Conservation (phyloP, 2,329 filamentous ascomycete genomes). For the Raffaelea albimanens region DNA sequence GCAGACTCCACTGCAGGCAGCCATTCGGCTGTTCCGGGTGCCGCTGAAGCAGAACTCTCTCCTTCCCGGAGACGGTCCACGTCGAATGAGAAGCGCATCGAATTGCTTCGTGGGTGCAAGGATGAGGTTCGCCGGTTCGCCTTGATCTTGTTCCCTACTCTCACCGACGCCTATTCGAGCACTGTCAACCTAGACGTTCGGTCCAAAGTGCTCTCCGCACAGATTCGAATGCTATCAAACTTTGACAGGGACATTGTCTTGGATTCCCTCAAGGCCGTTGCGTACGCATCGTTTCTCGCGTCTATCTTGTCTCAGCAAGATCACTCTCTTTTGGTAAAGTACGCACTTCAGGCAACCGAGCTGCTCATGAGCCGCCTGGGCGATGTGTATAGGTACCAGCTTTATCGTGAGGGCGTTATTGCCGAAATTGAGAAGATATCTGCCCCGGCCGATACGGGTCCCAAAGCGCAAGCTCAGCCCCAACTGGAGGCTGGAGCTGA, state of each 20-base stretch:
- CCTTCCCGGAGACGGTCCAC: slow-evolving; percentile 38
- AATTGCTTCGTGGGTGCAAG: slow-evolving; percentile 74
- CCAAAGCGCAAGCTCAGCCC: neutral
- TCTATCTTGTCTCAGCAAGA: slow-evolving; percentile 95
- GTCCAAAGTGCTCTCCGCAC: slow-evolving; percentile 90
- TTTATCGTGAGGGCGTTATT: slow-evolving; percentile 94
- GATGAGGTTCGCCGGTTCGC: slow-evolving; percentile 84
- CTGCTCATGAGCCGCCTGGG: slow-evolving; percentile 76
- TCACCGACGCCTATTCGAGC: slow-evolving; percentile 95
- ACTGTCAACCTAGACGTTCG: slow-evolving; percentile 92
- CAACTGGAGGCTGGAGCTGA: neutral
- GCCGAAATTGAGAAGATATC: slow-evolving; percentile 80
- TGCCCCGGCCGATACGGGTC: slow-evolving; percentile 25
- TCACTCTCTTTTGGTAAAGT: slow-evolving; percentile 76
- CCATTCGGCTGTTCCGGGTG: too few relatives aligned
- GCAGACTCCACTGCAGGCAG: slow-evolving; percentile 21
- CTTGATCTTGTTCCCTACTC: slow-evolving; percentile 82
- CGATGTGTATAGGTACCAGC: slow-evolving; percentile 86
- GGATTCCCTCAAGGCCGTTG: slow-evolving; percentile 77
- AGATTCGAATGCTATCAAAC: slow-evolving; percentile 95
- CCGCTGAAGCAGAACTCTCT: neutral
- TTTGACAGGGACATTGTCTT: slow-evolving; percentile 76
- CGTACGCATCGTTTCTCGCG: slow-evolving; percentile 91
- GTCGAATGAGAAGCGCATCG: slow-evolving; percentile 71
- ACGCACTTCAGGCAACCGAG: slow-evolving; percentile 81